Evolutionary conservation across 2,329 filamentous ascomycete genomes (phyloP), one percentile per base, ranked within the genome.

Genomic region (Grosmannia huntii): DNA sequence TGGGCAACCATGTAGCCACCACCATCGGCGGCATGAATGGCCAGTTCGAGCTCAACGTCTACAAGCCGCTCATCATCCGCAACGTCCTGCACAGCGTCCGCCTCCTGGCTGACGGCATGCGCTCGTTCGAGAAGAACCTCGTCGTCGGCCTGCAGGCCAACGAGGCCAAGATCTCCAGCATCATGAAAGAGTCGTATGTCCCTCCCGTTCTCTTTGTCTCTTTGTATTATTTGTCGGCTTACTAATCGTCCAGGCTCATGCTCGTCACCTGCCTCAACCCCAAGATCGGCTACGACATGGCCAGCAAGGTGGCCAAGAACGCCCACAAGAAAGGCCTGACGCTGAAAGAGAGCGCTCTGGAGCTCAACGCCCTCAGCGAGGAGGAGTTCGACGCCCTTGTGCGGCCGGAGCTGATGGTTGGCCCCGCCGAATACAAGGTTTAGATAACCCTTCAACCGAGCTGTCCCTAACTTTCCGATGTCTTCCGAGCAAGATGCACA

Each of bases 41-140:
- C 64, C 95, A 97, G 77, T 99, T 99, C 67, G 94, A 97, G 76
- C 83, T 99, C 65, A 99, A 97, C 75, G 94, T 97, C 58, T 99
- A 96, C 84, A 97, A 97, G 81, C 94, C 94, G 50, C 83, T 97
- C 60, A 82, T 99, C 71, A 97, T 97, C 74, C 83, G 87, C 73
- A 97, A 97, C 77, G 78, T 97, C 64, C 81, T 99, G 46, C 94
- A 97, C 81, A 96, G 90, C 76, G 80, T 86, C 59, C 84, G 92
- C 64, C 84, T 99, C 61, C 77, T 99, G 59, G 80, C 89, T 41
- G 94, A 99, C 69, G 89, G 88, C 67, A 97, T 97, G 91, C 82
- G 81, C 68, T 95, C 89, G 63, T 97, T 99, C 70, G 89, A 96
- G 77, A 88, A 89, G 79, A 92, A 97, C 76, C 80, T 97, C 36